Evolutionary conservation across 805 yeast species (phyloP).

Genomic region (Monosporozyma solicola): DNA sequence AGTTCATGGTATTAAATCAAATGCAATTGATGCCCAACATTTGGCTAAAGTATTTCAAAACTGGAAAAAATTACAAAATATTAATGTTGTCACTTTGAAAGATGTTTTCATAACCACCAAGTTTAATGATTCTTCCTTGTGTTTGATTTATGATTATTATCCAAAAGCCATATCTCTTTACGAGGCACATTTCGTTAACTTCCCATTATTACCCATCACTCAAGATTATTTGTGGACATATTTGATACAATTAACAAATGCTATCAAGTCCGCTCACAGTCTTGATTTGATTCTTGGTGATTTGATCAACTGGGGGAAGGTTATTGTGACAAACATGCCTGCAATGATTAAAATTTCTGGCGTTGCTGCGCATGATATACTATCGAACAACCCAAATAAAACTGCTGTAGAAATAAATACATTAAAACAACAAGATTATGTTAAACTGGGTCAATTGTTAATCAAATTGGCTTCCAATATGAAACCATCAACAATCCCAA

Average conservation of each 20-base stretch:
- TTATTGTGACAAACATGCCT: constrained; percentile 58
- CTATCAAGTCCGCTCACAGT: constrained; percentile 56
- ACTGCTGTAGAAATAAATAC: constrained; percentile 6
- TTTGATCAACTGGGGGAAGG: constrained; percentile 51
- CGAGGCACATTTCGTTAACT: constrained; percentile 52
- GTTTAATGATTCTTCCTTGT: constrained; percentile 70
- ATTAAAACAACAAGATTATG: constrained; percentile 48
- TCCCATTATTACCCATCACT: constrained; percentile 33
- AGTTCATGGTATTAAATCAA: constrained; percentile 45
- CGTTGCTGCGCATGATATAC: constrained; percentile 62
- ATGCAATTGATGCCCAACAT: constrained; percentile 45
- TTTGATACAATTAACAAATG: constrained; percentile 64
- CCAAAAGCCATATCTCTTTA: constrained; percentile 66
- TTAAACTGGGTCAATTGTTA: constrained; percentile 46
- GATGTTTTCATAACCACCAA: constrained; percentile 85
- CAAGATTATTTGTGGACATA: constrained; percentile 70
- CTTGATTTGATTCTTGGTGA: constrained; percentile 48
- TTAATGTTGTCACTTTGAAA: constrained; percentile 56
- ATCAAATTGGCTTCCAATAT: constrained; percentile 25
- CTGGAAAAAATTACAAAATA: constrained; percentile 47
- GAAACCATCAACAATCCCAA: not conserved
- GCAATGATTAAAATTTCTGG: constrained; percentile 65
- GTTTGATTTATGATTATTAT: constrained; percentile 75
- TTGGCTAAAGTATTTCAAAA: constrained; percentile 46
- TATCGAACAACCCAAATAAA: constrained; percentile 20